Base-by-base conservation (phyloP, 2,329 filamentous ascomycete species). In the Colletotrichum ledebouriae region DNA sequence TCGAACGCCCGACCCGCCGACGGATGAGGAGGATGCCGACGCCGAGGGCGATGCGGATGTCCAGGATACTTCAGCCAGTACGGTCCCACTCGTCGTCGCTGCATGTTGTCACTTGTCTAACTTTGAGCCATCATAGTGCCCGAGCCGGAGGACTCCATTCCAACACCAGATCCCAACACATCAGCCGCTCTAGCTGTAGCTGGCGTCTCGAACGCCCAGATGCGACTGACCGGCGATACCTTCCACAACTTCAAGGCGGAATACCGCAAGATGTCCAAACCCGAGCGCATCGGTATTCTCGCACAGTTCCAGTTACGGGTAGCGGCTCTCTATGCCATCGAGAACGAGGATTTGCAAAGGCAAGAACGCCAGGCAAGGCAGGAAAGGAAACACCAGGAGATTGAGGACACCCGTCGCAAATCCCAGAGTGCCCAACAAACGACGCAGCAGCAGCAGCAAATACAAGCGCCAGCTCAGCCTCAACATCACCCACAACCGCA, bases 211-310 rank as follows among this genome's bases (percentile, higher is more conserved):
- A 77, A 76, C n/a, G 70, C 75, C 10, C 74, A 76, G 7, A 75
- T 83, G 44, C 80, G 79, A 44, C 74, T 83, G 9, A 80, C 79
- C 1, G 81, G 81, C 41, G 81, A 83, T 25, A 81, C 81, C 1
- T 83, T 83, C 67, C 78, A 81, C 63, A 79, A 80, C 37, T 80
- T 82, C 71, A 83, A 83, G 71, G 73, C 73, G 49, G 80, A 83
- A 37, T 83, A 82, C 39, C 79, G 81, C 6, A 82, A 81, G 59
- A 79, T 83, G 76, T 73, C 78, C 6, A 79, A 80, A 42, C 73
- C 78, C 1, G 80, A 83, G 9, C 78, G 81, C 6, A 66, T 82
- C 3, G 76, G 77, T 17, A 76, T 76, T 10, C 73, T 83, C 1
- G 78, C 81, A 5, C 79, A 81, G 64, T 69, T 83, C 17, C 81